Conservation (phyloP, 768 basidiomycete genomes). For the Serpula lacrymans region DNA sequence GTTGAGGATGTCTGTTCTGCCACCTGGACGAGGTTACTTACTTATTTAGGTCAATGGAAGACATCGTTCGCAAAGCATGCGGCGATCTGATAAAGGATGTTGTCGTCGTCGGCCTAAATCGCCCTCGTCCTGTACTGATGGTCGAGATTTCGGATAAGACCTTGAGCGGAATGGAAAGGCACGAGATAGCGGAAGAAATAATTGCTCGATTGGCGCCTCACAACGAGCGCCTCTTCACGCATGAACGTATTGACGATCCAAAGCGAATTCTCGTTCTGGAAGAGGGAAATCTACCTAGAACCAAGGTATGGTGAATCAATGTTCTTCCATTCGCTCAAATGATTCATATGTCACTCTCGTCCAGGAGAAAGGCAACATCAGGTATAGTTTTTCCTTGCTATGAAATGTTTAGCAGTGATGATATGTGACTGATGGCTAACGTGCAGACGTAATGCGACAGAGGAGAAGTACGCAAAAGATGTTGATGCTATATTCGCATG, state of each 20-base stretch:
- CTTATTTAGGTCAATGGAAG: constrained; percentile 16
- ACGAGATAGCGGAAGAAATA: constrained; percentile 6
- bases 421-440: too few relatives aligned
- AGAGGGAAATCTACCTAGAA: constrained; percentile 5
- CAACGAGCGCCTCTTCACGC: constrained; percentile 6
- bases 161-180: background rate
- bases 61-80: constrained; percentile 11
- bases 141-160: constrained; percentile 8
- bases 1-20: constrained; percentile 8
- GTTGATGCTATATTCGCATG: too few relatives aligned
- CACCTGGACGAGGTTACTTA: too few relatives aligned
- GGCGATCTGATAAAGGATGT: constrained; percentile 14
- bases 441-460: too few relatives aligned
- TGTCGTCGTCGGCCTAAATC: constrained; percentile 16
- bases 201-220: constrained; percentile 2
- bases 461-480: too few relatives aligned
- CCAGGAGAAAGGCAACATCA: too few relatives aligned
- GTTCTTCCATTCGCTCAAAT: too few relatives aligned
- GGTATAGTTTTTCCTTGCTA: too few relatives aligned
- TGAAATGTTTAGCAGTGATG: too few relatives aligned
- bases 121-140: constrained; percentile 9
- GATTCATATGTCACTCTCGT: too few relatives aligned
- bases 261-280: constrained; percentile 7
- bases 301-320: constrained; percentile 6
- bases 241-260: constrained; percentile 10